Evolutionary conservation across 768 basidiomycete species (phyloP).

Genomic region (Chiua virens): DNA sequence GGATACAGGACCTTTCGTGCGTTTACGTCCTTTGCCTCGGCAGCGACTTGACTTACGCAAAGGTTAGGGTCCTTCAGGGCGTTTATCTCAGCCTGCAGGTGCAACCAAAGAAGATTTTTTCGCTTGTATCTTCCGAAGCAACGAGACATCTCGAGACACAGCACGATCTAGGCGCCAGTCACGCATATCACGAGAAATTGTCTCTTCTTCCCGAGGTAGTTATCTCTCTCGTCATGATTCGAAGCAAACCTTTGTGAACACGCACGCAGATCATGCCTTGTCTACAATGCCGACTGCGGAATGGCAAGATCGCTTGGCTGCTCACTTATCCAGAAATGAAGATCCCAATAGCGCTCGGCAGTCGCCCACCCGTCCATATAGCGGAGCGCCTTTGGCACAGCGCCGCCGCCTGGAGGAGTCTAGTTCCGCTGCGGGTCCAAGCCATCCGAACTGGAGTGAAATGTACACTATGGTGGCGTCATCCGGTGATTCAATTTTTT

Average conservation of each 20-base stretch:
- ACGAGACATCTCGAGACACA: conserved; percentile 51
- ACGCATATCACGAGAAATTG: conserved; percentile 74
- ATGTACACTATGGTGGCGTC: conserved; percentile 58
- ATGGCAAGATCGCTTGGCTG: conserved; percentile 75
- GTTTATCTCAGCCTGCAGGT: conserved; percentile 55
- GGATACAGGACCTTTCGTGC: conserved; percentile 76
- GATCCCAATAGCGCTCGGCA: conserved; percentile 4
- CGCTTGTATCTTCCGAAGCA: conserved; percentile 67
- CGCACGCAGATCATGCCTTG: conserved; percentile 49
- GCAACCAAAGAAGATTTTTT: conserved; percentile 79
- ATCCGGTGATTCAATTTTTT: conserved; percentile 25
- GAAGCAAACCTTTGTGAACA: conserved; percentile 5
- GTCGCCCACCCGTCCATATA: conserved; percentile 28
- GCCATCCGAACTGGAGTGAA: conserved; percentile 51
- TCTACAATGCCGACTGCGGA: conserved; percentile 67
- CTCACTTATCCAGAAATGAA: conserved; percentile 43
- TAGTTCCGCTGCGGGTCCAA: conserved; percentile 4
- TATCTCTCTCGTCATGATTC: conserved; percentile 1
- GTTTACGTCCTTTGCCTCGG: conserved; percentile 19
- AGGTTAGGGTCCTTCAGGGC: conserved; percentile 67
- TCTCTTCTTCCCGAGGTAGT: conserved; percentile 65
- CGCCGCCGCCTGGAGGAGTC: conserved; percentile 44
- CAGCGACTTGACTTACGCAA: conserved; percentile 4
- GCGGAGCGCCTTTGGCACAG: conserved; percentile 41
- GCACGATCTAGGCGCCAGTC: conserved; percentile 71